Base-by-base conservation (phyloP, 2,329 filamentous ascomycete species). In the Nemania serpens region DNA sequence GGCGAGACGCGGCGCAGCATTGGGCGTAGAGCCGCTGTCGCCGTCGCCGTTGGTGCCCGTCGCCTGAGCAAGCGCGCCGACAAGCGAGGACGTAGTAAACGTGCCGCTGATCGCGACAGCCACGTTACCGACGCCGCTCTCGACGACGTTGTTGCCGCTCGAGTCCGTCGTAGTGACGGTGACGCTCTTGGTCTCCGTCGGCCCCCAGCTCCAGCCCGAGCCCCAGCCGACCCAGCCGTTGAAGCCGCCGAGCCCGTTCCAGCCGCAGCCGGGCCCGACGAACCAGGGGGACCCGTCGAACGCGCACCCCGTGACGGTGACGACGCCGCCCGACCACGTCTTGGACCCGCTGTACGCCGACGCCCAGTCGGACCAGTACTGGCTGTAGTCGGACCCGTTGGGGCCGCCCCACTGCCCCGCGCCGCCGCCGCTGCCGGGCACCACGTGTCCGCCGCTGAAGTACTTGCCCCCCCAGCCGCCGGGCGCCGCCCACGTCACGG, bases 241-340 rank as follows among this genome's bases (percentile, higher is more conserved):
- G 67, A 75, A 76, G 37, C 76, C 75, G 41, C 71, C 72, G 11
- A 67, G 67, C 18, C 58, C 67, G 48, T 75, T 75, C 70, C 73
- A 77, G 4, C 75, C 75, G 61, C 74, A 74, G 29, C 70, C 70
- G 5, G 73, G 73, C 1, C 77, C 77, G 39, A 76, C 74, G 34
- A 75, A 74, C 77, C 77, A 79, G 0, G 75, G 75, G 33, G 73
- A 75, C 2, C 76, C 76, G 63, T 72, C 69, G 71, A 76, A 79
- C 29, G 75, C 71, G 62, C 78, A 80, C 1, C 77, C 77, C 1
- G 77, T 79, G 2, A 79, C 75, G 22, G 78, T 79, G 59, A 75
- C 77, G 17, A 71, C 72, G 43, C 75, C 74, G 47, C 74, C 75
- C 1, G 74, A 69, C 73, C 74, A 78, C 48, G 75, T 77, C 46